phyloP scores from a whole-genome alignment of 2,329 filamentous ascomycete species.

The Paramyrothecium sp. region DNA sequence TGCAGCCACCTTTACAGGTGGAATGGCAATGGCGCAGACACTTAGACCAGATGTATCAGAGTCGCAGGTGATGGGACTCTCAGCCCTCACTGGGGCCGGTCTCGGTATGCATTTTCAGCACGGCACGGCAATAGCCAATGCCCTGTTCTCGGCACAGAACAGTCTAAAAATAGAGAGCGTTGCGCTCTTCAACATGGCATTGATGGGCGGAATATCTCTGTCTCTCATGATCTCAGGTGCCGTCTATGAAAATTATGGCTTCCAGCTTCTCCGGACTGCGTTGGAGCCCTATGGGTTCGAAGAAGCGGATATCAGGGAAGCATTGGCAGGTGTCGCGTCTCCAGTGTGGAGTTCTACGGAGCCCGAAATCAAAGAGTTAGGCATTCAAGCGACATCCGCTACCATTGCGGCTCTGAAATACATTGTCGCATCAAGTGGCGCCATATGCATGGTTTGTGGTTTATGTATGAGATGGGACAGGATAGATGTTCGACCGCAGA shows the following conservation, averaged over 20 bases:
- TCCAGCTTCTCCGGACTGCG: conserved; percentile 6
- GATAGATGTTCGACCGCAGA: neutral
- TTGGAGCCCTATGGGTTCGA: conserved; percentile 6
- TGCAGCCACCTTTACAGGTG: conserved; percentile 20
- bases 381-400: conserved; percentile 7
- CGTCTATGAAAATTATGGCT: conserved; percentile 10
- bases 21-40: conserved; percentile 19
- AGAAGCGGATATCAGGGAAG: conserved; percentile 8
- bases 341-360: conserved; percentile 5
- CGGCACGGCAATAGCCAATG: conserved; percentile 25
- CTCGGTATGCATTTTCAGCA: conserved; percentile 29
- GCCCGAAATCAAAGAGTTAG: neutral
- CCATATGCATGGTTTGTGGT: conserved; percentile 6
- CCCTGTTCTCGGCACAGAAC: conserved; percentile 20
- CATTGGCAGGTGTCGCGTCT: conserved; percentile 10
- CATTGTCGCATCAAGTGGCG: conserved; percentile 4
- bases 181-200: conserved; percentile 29
- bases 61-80: conserved; percentile 26
- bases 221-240: conserved; percentile 2
- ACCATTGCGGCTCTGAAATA: conserved; percentile 8
- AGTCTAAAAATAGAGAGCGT: conserved; percentile 24
- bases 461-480: conserved; percentile 9
- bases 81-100: conserved; percentile 27
- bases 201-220: neutral
- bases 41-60: conserved; percentile 20